Evolutionary conservation across 352 stramenopile species (phyloP).

Genomic region (Phytophthora sojae): DNA sequence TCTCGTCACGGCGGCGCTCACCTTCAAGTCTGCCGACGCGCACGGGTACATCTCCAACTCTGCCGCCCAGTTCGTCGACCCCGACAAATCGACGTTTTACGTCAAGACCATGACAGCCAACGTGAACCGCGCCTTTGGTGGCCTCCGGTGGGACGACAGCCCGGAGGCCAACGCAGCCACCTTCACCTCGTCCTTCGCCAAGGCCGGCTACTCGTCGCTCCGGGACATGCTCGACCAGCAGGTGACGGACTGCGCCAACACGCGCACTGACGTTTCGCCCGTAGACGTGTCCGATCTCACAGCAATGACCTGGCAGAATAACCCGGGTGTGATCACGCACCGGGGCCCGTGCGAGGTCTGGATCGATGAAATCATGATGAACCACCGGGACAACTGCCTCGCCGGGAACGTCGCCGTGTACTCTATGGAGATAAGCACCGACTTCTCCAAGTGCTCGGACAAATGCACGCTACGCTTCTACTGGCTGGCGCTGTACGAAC

Average conservation of each 20-base stretch:
- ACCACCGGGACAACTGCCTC: conserved; percentile 58
- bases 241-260: conserved; percentile 53
- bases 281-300: conserved; percentile 62
- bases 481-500: conserved; percentile 47
- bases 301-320: too few species aligned
- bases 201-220: conserved; percentile 54
- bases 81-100: conserved; percentile 43
- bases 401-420: conserved; percentile 33
- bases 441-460: conserved; percentile 40
- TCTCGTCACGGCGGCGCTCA: conserved; percentile 9
- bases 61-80: conserved; percentile 45
- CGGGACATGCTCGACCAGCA: conserved; percentile 48
- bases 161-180: conserved; percentile 49
- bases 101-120: conserved; percentile 45
- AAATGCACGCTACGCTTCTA: conserved; percentile 42
- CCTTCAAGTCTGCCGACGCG: conserved; percentile 35
- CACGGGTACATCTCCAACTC: conserved; percentile 66
- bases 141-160: conserved; percentile 66
- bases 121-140: conserved; percentile 49
- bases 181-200: conserved; percentile 52
- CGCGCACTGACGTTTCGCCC: conserved; percentile 38
- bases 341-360: conserved; percentile 68
- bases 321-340: too few species aligned
- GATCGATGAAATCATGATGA: conserved; percentile 57
- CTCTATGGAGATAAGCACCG: too few species aligned